Evolutionary conservation across 176 grass and related monocot species (phyloP).

Genomic region (Urochloa ruziziensis): DNA sequence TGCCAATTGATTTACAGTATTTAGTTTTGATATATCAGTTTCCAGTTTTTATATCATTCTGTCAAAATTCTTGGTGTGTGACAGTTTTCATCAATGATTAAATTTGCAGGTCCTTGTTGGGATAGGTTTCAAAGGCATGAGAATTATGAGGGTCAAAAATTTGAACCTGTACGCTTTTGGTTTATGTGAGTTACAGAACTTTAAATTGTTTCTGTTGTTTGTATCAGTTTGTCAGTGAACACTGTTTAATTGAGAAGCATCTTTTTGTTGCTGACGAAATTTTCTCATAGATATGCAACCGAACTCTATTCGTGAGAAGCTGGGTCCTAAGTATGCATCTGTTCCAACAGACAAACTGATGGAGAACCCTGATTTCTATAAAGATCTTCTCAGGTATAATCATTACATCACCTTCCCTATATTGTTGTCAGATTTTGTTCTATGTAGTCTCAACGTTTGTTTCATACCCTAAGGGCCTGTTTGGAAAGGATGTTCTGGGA

Average conservation of each 20-base stretch:
- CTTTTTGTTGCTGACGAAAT: conserved; percentile 8
- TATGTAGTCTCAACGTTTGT: background rate
- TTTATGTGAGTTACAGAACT: conserved; percentile 71
- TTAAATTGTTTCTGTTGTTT: background rate
- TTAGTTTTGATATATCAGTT: background rate
- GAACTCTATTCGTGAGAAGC: conserved; percentile 74
- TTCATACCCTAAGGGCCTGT: background rate
- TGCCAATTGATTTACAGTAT: background rate
- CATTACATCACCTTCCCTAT: background rate
- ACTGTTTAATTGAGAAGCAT: background rate
- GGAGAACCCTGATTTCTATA: conserved; percentile 79
- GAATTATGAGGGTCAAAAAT: conserved; percentile 83
- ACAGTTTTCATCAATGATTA: conserved; percentile 15
- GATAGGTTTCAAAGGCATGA: conserved; percentile 83
- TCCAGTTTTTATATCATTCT: background rate
- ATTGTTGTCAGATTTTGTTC: background rate
- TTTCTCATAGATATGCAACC: conserved; percentile 79
- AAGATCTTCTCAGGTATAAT: conserved; percentile 87
- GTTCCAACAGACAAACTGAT: conserved; percentile 60
- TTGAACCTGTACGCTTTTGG: conserved; percentile 95
- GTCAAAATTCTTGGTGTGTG: conserved; percentile 3
- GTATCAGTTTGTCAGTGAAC: background rate
- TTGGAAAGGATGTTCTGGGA: background rate
- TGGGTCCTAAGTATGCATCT: conserved; percentile 90
- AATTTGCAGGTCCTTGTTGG: conserved; percentile 85